phyloP scores from a whole-genome alignment of 202 grass and related monocot species.

The Setaria viridis region DNA sequence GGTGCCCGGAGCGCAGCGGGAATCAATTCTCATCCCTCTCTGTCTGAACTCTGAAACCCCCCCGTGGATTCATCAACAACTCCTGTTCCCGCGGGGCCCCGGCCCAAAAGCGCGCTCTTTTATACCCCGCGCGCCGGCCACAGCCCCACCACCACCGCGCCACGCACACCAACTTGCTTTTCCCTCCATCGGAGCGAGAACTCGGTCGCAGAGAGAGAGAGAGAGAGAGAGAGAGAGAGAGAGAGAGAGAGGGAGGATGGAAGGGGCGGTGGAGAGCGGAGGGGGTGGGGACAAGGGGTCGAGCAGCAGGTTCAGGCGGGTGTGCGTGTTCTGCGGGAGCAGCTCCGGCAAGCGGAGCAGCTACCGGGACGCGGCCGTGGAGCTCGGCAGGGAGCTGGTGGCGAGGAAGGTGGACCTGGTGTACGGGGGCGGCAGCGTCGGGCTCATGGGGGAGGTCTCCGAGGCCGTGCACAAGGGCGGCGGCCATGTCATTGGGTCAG shows the following conservation, averaged over 20 bases:
- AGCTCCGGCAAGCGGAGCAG: constrained; percentile 84
- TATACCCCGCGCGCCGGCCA: not conserved
- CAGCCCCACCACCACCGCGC: not conserved
- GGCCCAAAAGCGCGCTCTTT: constrained; percentile 12
- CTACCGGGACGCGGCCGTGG: constrained; percentile 80
- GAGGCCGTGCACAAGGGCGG: constrained; percentile 87
- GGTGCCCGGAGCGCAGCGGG: not conserved
- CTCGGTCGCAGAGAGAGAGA: no score
- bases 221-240: not conserved
- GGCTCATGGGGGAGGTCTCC: constrained; percentile 93
- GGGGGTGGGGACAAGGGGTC: not conserved
- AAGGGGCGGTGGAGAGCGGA: not conserved
- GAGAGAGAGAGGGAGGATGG: not conserved
- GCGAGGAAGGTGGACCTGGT: constrained; percentile 85
- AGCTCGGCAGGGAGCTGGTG: constrained; percentile 81
- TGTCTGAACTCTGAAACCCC: not conserved
- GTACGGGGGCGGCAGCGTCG: constrained; percentile 87
- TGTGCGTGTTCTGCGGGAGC: constrained; percentile 89
- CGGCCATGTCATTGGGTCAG: constrained; percentile 87
- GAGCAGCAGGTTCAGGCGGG: constrained; percentile 63
- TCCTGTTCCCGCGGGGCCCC: not conserved
- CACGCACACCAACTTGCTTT: not conserved
- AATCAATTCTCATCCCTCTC: not conserved
- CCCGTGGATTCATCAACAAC: not conserved
- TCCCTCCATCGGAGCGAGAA: not conserved